Evolutionary conservation across 495 filamentous ascomycete genomes (phyloP), one percentile per base, ranked within the genome.

Genomic region (Penicillium robsamsonii): DNA sequence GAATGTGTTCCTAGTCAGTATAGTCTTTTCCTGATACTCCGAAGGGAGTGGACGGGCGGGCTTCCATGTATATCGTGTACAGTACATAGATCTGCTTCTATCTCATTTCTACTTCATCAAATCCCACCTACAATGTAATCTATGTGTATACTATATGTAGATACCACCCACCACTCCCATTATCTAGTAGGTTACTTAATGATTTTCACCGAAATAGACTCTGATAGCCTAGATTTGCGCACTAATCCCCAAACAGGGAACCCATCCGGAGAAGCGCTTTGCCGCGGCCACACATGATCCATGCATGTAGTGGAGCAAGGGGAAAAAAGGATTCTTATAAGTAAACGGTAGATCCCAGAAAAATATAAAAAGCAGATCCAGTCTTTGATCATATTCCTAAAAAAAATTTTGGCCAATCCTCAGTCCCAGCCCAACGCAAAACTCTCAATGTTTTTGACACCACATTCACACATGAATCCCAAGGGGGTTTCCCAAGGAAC

Each of bases 61-160:
- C 40, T 50, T 43, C 48, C 53, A 44, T 67, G 66, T 67, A 69
- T 67, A 67, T 66, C 61, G 58, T 69, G 66, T 69, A 69, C 63
- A 69, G 66, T 69, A 69, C 61, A 69, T 69, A 69, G 66, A 67
- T 58, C 57, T 60, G 62, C 51, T 57, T 55, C 38, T 63, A 54
- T 54, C 31, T 54, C 37, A 53, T 44, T 53, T 58, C 58, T 57
- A 56, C 46, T 54, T 51, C 42, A 60, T 61, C 56, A 31, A 12
- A 46, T 44, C 22, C 20, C 25, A 49, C 9, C 15, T n/a, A 25
- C 29, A 22, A 33, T 42, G 20, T 37, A n/a, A 37, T 13, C 33
- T 37, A 3, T 37, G 13, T 37, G 17, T 17, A n/a, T 51, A 48
- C 18, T 30, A 17, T 11, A 31, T 15, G 33, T 37, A 37, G 13